Percentiles rank a stretch among this genome's conserved stretches.
These are phyloP conservation scores for Crithidia fasciculata DNA, from an alignment of 208 protist genomes.

Conservation along the genomic window DNA sequence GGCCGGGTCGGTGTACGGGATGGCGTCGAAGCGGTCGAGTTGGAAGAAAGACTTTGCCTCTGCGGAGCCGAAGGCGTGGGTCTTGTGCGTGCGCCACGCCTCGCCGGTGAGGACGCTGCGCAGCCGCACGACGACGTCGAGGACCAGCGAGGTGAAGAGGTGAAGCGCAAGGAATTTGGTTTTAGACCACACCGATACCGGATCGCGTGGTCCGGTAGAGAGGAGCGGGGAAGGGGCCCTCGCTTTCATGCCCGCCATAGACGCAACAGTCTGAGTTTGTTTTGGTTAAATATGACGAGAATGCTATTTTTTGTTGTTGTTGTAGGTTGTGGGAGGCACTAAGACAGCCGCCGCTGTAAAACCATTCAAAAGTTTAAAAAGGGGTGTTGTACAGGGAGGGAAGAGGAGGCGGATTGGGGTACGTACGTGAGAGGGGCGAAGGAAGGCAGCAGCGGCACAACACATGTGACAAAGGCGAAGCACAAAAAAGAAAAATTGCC, in stretches of 20 bases:
- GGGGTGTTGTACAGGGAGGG: no score
- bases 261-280: no score
- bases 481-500: no score
- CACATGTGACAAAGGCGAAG: no score
- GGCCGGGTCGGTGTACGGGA: constrained; percentile 48
- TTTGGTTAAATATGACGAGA: background rate
- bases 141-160: constrained; percentile 14
- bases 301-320: background rate
- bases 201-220: background rate
- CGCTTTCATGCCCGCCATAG: no score
- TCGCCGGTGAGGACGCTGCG: constrained; percentile 4
- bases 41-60: constrained; percentile 24
- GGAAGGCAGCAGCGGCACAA: no score
- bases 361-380: no score
- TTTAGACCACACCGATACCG: constrained; percentile 23
- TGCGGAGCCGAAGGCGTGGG: constrained; percentile 14
- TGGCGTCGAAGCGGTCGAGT: constrained; percentile 31
- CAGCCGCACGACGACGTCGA: constrained; percentile 22
- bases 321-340: background rate
- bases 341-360: no score
- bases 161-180: constrained; percentile 40
- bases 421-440: no score
- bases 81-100: background rate
- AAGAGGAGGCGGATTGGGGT: no score
- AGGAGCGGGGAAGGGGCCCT: no score